Evolutionary conservation across 2,329 filamentous ascomycete species (phyloP).

Genomic region (Huntiella abstrusa): DNA sequence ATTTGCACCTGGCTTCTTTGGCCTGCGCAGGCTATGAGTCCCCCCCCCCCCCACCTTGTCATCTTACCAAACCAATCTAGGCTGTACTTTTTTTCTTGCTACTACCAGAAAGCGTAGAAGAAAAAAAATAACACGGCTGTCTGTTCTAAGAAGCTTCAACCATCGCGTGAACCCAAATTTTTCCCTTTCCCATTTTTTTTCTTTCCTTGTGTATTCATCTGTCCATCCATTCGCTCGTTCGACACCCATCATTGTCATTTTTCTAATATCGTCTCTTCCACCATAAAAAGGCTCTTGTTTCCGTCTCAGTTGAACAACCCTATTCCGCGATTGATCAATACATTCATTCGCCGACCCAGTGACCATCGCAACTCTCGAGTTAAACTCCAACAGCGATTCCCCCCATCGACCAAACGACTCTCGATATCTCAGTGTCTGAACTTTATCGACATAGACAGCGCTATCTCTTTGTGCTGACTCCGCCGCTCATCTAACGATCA

Average conservation of each 20-base stretch:
- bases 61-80: neutral
- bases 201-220: neutral
- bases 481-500: too few relatives aligned
- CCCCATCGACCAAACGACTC: neutral
- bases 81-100: neutral
- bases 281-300: neutral
- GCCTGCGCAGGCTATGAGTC: neutral
- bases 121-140: slow-evolving; percentile 4
- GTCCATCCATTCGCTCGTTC: neutral
- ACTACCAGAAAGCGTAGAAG: neutral
- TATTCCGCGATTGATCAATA: neutral
- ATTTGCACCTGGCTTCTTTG: neutral
- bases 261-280: neutral
- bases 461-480: too few relatives aligned
- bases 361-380: too few relatives aligned
- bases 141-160: slow-evolving; percentile 1
- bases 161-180: neutral
- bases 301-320: neutral
- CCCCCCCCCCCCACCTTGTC: neutral
- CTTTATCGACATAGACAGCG: too few relatives aligned
- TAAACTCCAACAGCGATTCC: too few relatives aligned
- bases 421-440: neutral
- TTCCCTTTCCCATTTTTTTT: slow-evolving; percentile 2
- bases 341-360: neutral
- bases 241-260: neutral